Evolutionary conservation across 2,329 filamentous ascomycete species (phyloP).

Genomic region (Scedosporium apiospermum): DNA sequence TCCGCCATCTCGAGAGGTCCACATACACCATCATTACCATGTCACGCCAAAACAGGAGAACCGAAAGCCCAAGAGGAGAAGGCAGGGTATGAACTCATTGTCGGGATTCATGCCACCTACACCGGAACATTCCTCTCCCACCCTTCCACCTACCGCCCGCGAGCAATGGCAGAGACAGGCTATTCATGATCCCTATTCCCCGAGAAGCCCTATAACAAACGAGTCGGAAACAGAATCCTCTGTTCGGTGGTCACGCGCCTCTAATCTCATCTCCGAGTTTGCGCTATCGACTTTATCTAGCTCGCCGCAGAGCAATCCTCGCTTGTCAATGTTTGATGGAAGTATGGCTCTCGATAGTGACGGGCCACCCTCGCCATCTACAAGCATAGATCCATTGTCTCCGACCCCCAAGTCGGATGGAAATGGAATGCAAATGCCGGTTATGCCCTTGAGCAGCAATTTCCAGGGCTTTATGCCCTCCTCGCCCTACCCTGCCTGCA

Average conservation of each 20-base stretch:
- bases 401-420: slow-evolving; percentile 36
- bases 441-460: neutral
- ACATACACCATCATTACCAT: slow-evolving; percentile 94
- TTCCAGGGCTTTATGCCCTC: neutral
- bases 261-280: slow-evolving; percentile 53
- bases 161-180: neutral
- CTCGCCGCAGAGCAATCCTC: slow-evolving; percentile 68
- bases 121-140: slow-evolving; percentile 31
- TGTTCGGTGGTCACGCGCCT: slow-evolving; percentile 54
- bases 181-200: neutral
- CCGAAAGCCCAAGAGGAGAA: slow-evolving; percentile 63
- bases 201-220: neutral
- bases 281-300: slow-evolving; percentile 66
- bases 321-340: slow-evolving; percentile 71
- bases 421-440: neutral
- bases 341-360: slow-evolving; percentile 39
- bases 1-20: slow-evolving; percentile 58
- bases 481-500: neutral
- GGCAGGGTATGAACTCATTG: slow-evolving; percentile 18
- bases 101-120: slow-evolving; percentile 43
- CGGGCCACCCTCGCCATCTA: slow-evolving; percentile 63
- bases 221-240: slow-evolving; percentile 24
- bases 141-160: slow-evolving; percentile 18
- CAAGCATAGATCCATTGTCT: slow-evolving; percentile 60
- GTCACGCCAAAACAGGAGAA: slow-evolving; percentile 51